Evolutionary conservation across 2,329 filamentous ascomycete species (phyloP).

Genomic region (Ascochyta koolunga): DNA sequence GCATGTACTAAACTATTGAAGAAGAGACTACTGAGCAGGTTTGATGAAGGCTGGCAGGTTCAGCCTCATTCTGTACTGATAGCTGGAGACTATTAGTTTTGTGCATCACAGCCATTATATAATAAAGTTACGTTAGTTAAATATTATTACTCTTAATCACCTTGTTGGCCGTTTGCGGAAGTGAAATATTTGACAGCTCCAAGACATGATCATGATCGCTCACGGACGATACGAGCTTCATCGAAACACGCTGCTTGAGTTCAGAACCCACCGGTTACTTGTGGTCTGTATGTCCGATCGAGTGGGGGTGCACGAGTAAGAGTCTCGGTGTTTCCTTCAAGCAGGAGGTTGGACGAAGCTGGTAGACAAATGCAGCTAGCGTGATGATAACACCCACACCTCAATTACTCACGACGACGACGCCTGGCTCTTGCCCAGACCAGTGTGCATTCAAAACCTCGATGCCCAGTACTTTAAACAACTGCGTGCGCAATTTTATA

Average conservation of each 20-base stretch:
- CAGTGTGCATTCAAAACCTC: not conserved
- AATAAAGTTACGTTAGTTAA: not conserved
- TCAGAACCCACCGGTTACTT: too few relatives aligned
- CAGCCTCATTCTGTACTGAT: not conserved
- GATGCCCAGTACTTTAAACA: slow-evolving; percentile 3
- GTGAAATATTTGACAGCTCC: not conserved
- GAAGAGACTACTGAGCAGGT: not conserved
- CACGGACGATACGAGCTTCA: too few relatives aligned
- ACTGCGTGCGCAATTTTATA: not conserved
- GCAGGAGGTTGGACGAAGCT: too few relatives aligned
- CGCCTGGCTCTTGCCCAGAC: not conserved
- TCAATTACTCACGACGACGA: not conserved
- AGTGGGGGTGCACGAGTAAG: too few relatives aligned
- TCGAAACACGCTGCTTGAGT: too few relatives aligned
- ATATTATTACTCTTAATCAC: not conserved
- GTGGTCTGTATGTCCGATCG: too few relatives aligned
- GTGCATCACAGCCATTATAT: not conserved
- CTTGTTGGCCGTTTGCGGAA: not conserved
- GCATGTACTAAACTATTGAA: slow-evolving; percentile 25
- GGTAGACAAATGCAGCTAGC: too few relatives aligned
- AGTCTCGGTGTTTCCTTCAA: too few relatives aligned
- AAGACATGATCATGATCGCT: too few relatives aligned
- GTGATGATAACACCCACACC: not conserved
- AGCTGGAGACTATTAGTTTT: not conserved
- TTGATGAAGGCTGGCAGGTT: not conserved